Evolutionary conservation across 208 protist genomes (phyloP).

Genomic region (Borovskyia barvae): DNA sequence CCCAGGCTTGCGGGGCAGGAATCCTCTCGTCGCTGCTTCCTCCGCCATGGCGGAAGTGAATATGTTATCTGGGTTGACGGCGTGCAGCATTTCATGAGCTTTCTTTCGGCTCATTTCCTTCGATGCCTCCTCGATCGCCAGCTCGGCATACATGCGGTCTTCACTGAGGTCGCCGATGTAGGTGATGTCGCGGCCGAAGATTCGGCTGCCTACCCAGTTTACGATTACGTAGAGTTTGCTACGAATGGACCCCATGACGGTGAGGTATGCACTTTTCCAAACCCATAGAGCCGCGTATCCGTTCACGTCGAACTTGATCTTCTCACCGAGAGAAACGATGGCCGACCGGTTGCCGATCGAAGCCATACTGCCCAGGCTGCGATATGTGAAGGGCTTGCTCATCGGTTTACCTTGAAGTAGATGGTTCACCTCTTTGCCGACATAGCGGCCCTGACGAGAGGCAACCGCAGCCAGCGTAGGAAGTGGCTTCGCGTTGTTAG

Average conservation of each 20-base stretch:
- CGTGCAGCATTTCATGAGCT: constrained; percentile 45
- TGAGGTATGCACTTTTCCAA: constrained; percentile 87
- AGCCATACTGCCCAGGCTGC: constrained; percentile 81
- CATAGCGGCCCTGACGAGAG: constrained; percentile 76
- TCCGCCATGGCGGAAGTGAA: constrained; percentile 43
- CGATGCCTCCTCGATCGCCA: constrained; percentile 65
- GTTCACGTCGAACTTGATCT: constrained; percentile 59
- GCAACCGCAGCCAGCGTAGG: constrained; percentile 79
- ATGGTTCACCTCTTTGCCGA: constrained; percentile 72
- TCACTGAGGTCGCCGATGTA: constrained; percentile 84
- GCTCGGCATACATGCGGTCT: constrained; percentile 53
- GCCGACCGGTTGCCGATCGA: constrained; percentile 67
- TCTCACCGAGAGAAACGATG: constrained; percentile 66
- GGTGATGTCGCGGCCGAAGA: constrained; percentile 86
- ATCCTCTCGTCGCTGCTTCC: constrained; percentile 29
- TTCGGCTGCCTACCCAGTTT: constrained; percentile 75
- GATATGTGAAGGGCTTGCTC: constrained; percentile 62
- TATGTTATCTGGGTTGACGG: constrained; percentile 24
- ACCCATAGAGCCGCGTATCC: constrained; percentile 77
- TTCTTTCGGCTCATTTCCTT: constrained; percentile 49
- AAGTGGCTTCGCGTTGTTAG: constrained; percentile 50
- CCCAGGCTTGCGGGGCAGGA: constrained; percentile 33
- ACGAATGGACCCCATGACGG: constrained; percentile 75
- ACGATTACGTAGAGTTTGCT: constrained; percentile 83
- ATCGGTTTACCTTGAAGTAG: constrained; percentile 24